Percentiles rank a stretch among this genome's conserved stretches.
Conservation (phyloP, 345 rosid genomes). For the Lepidium aucheri region DNA sequence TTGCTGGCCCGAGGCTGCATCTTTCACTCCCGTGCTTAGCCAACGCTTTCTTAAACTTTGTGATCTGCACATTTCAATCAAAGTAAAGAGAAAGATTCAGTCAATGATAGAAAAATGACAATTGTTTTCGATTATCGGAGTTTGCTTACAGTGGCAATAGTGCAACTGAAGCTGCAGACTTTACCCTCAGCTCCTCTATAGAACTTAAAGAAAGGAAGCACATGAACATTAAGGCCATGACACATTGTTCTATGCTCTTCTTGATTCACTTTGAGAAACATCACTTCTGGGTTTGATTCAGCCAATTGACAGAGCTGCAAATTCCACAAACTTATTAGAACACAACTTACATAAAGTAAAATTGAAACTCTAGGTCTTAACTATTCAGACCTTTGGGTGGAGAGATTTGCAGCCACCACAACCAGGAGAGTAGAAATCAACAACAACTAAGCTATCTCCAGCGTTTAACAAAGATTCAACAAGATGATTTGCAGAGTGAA, state of each 20-base stretch:
- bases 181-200: conserved; percentile 69
- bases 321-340: not conserved
- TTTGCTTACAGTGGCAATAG: conserved; percentile 46
- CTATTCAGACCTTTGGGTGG: conserved; percentile 55
- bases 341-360: not conserved
- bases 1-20: conserved; percentile 39
- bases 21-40: conserved; percentile 40
- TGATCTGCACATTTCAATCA: conserved; percentile 36
- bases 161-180: conserved; percentile 72
- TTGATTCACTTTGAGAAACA: conserved; percentile 63
- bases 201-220: conserved; percentile 73
- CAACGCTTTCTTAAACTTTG: conserved; percentile 58
- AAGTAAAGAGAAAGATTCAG: not conserved
- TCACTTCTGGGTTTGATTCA: conserved; percentile 48
- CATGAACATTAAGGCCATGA: conserved; percentile 49
- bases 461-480: conserved; percentile 44
- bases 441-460: conserved; percentile 54
- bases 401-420: conserved; percentile 87
- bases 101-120: no score
- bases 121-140: not conserved
- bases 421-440: conserved; percentile 70
- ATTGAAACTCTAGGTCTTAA: not conserved
- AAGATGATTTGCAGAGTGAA: conserved; percentile 55
- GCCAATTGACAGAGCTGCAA: conserved; percentile 72
- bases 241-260: conserved; percentile 63